Percentiles rank a stretch among this genome's conserved stretches.
These are phyloP conservation scores for Xylaria scruposa DNA, from an alignment of 495 filamentous ascomycete genomes.

Conservation along the genomic window DNA sequence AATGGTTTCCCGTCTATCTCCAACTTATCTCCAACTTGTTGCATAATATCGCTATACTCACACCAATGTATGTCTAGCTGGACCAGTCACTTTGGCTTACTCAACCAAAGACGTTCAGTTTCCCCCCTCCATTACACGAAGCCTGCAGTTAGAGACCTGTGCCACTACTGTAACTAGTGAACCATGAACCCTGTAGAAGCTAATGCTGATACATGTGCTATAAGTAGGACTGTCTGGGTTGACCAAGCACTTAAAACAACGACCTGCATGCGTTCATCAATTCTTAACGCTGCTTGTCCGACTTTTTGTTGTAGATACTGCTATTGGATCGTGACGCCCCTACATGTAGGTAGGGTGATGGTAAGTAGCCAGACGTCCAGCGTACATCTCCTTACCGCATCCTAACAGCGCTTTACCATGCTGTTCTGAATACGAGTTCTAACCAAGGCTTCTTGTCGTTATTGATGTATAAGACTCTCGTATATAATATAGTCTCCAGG, in stretches of 20 bases:
- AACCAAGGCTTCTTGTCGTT: background rate
- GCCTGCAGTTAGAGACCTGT: background rate
- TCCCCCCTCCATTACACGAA: slow-evolving; percentile 12
- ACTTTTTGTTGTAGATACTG: background rate
- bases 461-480: background rate
- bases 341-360: background rate
- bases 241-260: background rate
- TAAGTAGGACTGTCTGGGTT: slow-evolving; percentile 2
- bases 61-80: background rate
- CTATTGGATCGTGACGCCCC: background rate
- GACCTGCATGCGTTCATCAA: background rate
- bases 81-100: background rate
- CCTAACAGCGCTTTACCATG: background rate
- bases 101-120: background rate
- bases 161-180: background rate
- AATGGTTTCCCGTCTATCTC: background rate
- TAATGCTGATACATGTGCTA: background rate
- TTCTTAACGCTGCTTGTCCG: background rate
- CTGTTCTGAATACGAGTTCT: background rate
- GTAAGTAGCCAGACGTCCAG: background rate
- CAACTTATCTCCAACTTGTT: background rate
- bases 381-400: background rate
- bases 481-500: background rate
- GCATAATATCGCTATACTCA: background rate
- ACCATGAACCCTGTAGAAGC: background rate